Conservation (phyloP, 345 rosid species). For the Lepidium aucheri region DNA sequence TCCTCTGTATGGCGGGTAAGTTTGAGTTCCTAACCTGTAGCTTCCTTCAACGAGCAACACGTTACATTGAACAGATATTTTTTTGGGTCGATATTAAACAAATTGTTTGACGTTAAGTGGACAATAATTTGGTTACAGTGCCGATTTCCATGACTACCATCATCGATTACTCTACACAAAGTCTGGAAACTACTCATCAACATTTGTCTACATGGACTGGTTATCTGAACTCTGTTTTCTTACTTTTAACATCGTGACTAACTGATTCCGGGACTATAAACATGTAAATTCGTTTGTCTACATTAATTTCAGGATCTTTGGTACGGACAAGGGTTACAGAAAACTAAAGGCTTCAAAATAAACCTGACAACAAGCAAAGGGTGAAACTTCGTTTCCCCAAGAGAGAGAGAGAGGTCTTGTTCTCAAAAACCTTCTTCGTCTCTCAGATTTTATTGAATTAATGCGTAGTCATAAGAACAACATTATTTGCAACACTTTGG, state of each 20-base stretch:
- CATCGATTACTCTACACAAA: constrained; percentile 93
- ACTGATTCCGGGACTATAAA: not conserved
- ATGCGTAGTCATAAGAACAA: constrained; percentile 2
- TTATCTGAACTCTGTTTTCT: constrained; percentile 17
- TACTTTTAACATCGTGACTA: not conserved
- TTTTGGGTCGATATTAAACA: not conserved
- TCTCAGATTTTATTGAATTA: not conserved
- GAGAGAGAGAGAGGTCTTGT: constrained; percentile 27
- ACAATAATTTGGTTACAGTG: constrained; percentile 34
- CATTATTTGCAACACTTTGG: not conserved
- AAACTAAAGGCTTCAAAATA: constrained; percentile 68
- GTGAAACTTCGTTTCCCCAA: no score
- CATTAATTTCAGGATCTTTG: constrained; percentile 64
- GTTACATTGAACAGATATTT: no score
- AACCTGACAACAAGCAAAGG: constrained; percentile 33
- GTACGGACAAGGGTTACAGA: constrained; percentile 90
- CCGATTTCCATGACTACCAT: constrained; percentile 98
- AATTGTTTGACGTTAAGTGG: not conserved
- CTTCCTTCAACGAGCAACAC: not conserved
- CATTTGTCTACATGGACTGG: constrained; percentile 97
- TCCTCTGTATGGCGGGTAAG: constrained; percentile 97
- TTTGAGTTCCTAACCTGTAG: not conserved
- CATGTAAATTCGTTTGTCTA: not conserved
- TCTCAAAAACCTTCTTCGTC: constrained; percentile 13
- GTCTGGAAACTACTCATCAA: constrained; percentile 94